Conservation (phyloP, 2,329 filamentous ascomycete species). For the Phyllosticta citrichinensis region DNA sequence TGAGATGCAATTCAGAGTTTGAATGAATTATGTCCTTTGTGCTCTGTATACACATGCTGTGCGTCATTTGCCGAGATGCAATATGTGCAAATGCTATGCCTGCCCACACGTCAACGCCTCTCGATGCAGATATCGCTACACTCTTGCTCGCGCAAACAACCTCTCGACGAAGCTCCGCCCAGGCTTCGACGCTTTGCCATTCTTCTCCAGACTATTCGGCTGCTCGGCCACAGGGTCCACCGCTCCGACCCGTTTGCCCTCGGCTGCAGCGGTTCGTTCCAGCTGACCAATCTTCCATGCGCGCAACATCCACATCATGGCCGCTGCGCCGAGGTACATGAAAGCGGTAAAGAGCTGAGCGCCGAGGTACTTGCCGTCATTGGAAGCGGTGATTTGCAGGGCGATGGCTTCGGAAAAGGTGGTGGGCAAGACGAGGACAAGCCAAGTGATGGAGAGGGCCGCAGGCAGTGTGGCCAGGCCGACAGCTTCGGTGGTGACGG, state of each 20-base stretch:
- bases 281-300: slow-evolving; percentile 52
- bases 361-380: slow-evolving; percentile 43
- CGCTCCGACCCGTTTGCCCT: slow-evolving; percentile 17
- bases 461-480: slow-evolving; percentile 59
- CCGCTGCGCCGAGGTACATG: slow-evolving; percentile 50
- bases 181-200: no score
- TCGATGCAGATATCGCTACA: no score
- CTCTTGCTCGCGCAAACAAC: no score
- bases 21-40: no score
- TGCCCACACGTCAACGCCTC: no score
- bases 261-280: slow-evolving; percentile 29
- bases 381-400: slow-evolving; percentile 40
- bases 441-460: slow-evolving; percentile 61
- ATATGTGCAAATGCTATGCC: no score
- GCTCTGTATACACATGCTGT: no score
- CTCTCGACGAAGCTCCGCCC: no score
- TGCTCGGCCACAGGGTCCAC: slow-evolving; percentile 16
- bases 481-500: slow-evolving; percentile 64
- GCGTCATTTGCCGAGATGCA: no score
- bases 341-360: slow-evolving; percentile 51
- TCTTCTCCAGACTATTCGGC: background rate
- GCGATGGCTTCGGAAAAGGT: slow-evolving; percentile 53
- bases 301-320: slow-evolving; percentile 44
- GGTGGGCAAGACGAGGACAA: slow-evolving; percentile 58
- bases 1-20: no score